Evolutionary conservation across 1,284 basidiomycete species (phyloP).

Genomic region (Thecaphora thlaspeos): DNA sequence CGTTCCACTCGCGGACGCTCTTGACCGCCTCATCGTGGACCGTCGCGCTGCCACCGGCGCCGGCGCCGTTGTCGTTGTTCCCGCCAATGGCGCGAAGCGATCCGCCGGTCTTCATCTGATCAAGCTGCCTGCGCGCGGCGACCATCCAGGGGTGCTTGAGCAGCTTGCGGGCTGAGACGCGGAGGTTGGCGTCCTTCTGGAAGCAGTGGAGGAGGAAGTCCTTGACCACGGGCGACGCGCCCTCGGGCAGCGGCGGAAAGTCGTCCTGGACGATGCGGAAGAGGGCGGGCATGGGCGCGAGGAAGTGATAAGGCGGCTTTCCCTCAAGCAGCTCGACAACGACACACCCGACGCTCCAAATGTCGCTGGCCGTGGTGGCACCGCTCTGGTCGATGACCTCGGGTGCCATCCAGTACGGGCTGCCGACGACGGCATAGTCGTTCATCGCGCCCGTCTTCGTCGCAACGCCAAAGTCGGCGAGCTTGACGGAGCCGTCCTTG

Average conservation of each 20-base stretch:
- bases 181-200: slow-evolving; percentile 92
- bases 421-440: slow-evolving; percentile 60
- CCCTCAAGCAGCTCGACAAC: slow-evolving; percentile 95
- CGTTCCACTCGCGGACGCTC: slow-evolving; percentile 97
- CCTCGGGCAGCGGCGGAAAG: slow-evolving; percentile 90
- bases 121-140: slow-evolving; percentile 74
- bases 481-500: slow-evolving; percentile 65
- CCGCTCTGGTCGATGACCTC: slow-evolving; percentile 70
- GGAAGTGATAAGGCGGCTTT: slow-evolving; percentile 89
- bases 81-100: slow-evolving; percentile 63
- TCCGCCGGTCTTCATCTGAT: slow-evolving; percentile 56
- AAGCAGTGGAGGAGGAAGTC: slow-evolving; percentile 97
- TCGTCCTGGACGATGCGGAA: slow-evolving; percentile 98
- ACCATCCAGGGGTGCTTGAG: slow-evolving; percentile 94
- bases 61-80: too few species aligned
- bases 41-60: slow-evolving; percentile 18
- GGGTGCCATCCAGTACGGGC: slow-evolving; percentile 58
- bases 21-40: slow-evolving; percentile 85
- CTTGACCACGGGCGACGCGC: slow-evolving; percentile 82
- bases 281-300: slow-evolving; percentile 96
- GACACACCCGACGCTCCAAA: slow-evolving; percentile 93
- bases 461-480: slow-evolving; percentile 41
- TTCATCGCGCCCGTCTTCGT: slow-evolving; percentile 34
- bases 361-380: slow-evolving; percentile 92
- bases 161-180: slow-evolving; percentile 89